Base-by-base conservation (phyloP, 257 asterid species). In the Paraleonurus japonicus region DNA sequence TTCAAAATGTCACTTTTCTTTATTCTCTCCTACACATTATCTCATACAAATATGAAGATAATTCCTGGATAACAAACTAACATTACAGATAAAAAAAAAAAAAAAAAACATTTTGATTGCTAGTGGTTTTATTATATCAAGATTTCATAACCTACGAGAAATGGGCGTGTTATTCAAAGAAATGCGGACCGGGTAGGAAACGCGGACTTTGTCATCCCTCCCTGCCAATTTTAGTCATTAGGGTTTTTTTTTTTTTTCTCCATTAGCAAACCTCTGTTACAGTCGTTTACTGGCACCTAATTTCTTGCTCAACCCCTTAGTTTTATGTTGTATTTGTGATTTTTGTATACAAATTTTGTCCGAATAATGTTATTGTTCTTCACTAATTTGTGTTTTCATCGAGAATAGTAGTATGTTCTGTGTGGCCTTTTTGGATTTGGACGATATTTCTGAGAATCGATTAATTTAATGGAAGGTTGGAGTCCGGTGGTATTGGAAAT, bases 401-500 rank as follows among this genome's bases (percentile, higher is more conserved):
- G 53, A 15, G 53, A 15, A 45, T 45, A 45, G 2, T 20, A 53
- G 12, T 61, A 30, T 37, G 12, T 13, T 12, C 35, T 48, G 26
- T 50, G 70, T 22, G 24, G 2, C 45, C 50, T 10, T 71, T 43
- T 17, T 4, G 61, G 50, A 65, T 23, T 69, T 73, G 62, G 61
- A 55, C 41, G 64, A 17, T 30, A 26, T 37, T 73, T n/a, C 32
- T 22, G 63, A 63, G 69, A 81, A 62, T 68, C 33, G 23, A 58
- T 57, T 5, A 12, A 53, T 60, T 12, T 75, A 70, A 88, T 90
- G 98, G 91, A 75, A 19, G 72, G 72, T 50, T 59, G 73, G 60
- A 68, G 81, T 23, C 78, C 73, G 57, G 43, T 74, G 63, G 7
- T 85, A 11, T 67, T 87, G 47, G 93, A 90, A 17, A 81, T 92